Conservation (phyloP, 257 asterid genomes). For the Jasminum sambac region DNA sequence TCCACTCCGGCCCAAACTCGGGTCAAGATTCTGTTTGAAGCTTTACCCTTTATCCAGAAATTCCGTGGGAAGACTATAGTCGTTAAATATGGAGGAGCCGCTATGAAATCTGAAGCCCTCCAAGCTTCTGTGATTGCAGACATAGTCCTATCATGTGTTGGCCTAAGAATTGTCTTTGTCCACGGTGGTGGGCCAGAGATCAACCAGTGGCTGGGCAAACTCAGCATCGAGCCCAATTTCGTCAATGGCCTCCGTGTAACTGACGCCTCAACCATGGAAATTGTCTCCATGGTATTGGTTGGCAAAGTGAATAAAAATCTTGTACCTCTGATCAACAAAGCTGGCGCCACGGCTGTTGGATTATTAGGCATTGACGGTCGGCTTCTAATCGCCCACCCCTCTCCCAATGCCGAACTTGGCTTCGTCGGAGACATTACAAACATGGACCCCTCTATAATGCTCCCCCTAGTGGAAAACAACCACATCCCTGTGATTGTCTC, state of each 20-base stretch:
- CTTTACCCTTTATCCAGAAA: constrained; percentile 72
- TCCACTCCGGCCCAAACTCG: constrained; percentile 56
- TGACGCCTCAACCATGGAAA: constrained; percentile 80
- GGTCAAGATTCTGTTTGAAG: constrained; percentile 73
- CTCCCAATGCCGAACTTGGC: constrained; percentile 63
- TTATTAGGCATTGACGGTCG: constrained; percentile 75
- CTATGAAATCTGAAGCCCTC: constrained; percentile 76
- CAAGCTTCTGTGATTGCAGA: constrained; percentile 84
- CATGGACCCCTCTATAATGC: constrained; percentile 64
- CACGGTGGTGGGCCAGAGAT: constrained; percentile 89
- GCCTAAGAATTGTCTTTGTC: constrained; percentile 72
- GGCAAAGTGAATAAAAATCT: constrained; percentile 76
- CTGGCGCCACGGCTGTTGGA: constrained; percentile 83
- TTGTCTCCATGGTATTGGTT: constrained; percentile 78
- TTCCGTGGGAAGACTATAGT: constrained; percentile 81
- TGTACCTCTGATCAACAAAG: constrained; percentile 74
- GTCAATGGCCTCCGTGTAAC: constrained; percentile 78
- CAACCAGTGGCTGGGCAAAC: constrained; percentile 68
- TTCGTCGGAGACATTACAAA: constrained; percentile 79
- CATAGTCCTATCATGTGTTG: constrained; percentile 77
- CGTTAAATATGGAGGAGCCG: constrained; percentile 89
- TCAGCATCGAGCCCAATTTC: constrained; percentile 65
- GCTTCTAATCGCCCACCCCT: constrained; percentile 67
- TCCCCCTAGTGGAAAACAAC: constrained; percentile 56
- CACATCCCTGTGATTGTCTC: constrained; percentile 85